These are phyloP conservation scores for Mucor velutinosus DNA, from an alignment of 371 early-diverging fungal species.

Conservation along the genomic window DNA sequence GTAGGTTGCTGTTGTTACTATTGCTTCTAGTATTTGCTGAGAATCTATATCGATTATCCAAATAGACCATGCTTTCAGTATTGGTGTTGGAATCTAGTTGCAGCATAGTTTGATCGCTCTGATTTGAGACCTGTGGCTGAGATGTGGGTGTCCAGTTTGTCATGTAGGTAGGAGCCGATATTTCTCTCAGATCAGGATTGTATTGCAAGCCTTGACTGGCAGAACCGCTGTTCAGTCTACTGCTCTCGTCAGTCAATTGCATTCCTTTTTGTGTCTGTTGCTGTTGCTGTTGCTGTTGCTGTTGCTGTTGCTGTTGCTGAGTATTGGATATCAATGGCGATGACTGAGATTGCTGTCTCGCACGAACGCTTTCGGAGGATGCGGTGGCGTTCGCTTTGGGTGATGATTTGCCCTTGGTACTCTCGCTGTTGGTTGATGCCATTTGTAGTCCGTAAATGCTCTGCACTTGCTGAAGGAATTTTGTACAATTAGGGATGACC, in stretches of 20 bases:
- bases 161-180: background rate
- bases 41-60: slow-evolving; percentile 1
- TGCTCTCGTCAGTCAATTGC: background rate
- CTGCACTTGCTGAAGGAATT: slow-evolving; percentile 42
- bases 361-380: background rate
- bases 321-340: background rate
- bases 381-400: background rate
- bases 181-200: background rate
- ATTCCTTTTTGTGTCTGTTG: background rate
- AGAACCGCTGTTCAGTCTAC: background rate
- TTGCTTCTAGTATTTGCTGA: background rate
- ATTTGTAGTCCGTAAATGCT: slow-evolving; percentile 19
- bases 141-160: background rate
- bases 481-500: slow-evolving; percentile 37
- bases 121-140: background rate
- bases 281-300: background rate
- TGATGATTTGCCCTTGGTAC: background rate
- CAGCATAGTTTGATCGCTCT: background rate
- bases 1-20: background rate
- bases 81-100: background rate
- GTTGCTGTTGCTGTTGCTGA: background rate
- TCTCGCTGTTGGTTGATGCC: background rate
- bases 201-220: background rate
- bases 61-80: background rate
- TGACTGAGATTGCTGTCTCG: background rate